Percentiles rank a stretch among this genome's conserved stretches.
phyloP scores from a whole-genome alignment of 139 green algal genomes.

The Tetraselmis chui region DNA sequence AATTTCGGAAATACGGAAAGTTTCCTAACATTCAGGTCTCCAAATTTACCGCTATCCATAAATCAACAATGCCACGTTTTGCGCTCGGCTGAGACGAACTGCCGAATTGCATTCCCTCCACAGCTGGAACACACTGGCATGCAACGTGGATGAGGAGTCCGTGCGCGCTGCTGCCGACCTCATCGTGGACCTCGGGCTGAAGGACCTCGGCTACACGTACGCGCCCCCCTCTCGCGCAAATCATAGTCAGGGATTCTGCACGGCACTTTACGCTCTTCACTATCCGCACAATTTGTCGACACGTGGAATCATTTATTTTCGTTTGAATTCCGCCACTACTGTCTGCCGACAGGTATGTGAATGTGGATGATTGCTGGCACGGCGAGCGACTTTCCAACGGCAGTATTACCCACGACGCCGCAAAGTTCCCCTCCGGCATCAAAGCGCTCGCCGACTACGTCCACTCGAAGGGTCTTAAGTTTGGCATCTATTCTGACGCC shows the following conservation, averaged over 20 bases:
- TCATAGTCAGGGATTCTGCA: conserved; percentile 7
- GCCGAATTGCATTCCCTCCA: too few relatives aligned
- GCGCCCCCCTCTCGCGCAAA: conserved; percentile 25
- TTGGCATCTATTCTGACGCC: conserved; percentile 64
- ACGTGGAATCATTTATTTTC: conserved; percentile 19
- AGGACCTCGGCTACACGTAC: conserved; percentile 30
- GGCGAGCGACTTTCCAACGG: not conserved
- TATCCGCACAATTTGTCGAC: conserved; percentile 37
- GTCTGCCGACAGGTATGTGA: not conserved
- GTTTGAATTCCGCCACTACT: not conserved
- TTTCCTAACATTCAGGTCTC: too few relatives aligned
- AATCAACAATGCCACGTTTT: too few relatives aligned
- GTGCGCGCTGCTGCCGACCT: conserved; percentile 30
- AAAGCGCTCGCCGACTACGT: conserved; percentile 27
- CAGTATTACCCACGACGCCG: conserved; percentile 9
- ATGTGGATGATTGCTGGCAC: conserved; percentile 14
- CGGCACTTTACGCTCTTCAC: conserved; percentile 6
- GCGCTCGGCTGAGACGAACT: too few relatives aligned
- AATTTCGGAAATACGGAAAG: too few relatives aligned
- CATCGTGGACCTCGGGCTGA: conserved; percentile 24
- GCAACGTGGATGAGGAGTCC: conserved; percentile 26
- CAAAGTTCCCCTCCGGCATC: conserved; percentile 21
- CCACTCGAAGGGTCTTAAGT: conserved; percentile 42
- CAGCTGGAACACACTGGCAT: not conserved
- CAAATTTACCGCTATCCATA: too few relatives aligned